phyloP scores from a whole-genome alignment of 495 filamentous ascomycete species.

The Neurospora discreta region DNA sequence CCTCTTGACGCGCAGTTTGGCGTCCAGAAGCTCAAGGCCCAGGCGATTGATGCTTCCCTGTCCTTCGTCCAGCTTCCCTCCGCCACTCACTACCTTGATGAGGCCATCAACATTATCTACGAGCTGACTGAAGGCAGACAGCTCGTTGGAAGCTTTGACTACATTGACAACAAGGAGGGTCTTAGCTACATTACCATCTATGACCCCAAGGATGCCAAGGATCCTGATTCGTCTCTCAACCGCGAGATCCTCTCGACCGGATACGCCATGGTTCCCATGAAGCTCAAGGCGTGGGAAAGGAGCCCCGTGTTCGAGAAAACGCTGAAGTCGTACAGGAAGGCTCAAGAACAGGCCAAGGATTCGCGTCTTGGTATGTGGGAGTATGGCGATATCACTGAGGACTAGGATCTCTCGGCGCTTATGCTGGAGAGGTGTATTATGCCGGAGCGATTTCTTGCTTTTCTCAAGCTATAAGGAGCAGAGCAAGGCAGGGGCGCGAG shows the following conservation, averaged over 20 bases:
- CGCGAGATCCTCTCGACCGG: slow-evolving; percentile 73
- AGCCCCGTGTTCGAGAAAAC: slow-evolving; percentile 53
- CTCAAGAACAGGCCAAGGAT: slow-evolving; percentile 64
- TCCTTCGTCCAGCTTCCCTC: slow-evolving; percentile 81
- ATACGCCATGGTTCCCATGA: slow-evolving; percentile 76
- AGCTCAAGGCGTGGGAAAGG: slow-evolving; percentile 82
- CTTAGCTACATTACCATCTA: slow-evolving; percentile 74
- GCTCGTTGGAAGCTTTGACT: slow-evolving; percentile 86
- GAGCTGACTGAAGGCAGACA: slow-evolving; percentile 55
- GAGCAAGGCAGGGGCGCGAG: background rate
- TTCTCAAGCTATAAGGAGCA: background rate
- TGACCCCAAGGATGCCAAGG: slow-evolving; percentile 54
- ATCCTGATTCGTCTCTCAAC: slow-evolving; percentile 60
- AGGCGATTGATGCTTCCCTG: slow-evolving; percentile 80
- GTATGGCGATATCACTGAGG: slow-evolving; percentile 90
- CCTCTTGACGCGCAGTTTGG: slow-evolving; percentile 69
- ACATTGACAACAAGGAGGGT: slow-evolving; percentile 59
- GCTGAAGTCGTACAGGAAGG: slow-evolving; percentile 52
- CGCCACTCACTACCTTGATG: slow-evolving; percentile 63
- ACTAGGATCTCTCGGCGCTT: slow-evolving; percentile 33
- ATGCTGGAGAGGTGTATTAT: background rate
- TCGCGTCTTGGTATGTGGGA: slow-evolving; percentile 86
- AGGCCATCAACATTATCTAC: slow-evolving; percentile 60
- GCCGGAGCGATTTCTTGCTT: background rate
- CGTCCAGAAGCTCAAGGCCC: slow-evolving; percentile 64